These are phyloP conservation scores for Tetradesmus obliquus DNA, from an alignment of 139 green algal species.

Conservation along the genomic window DNA sequence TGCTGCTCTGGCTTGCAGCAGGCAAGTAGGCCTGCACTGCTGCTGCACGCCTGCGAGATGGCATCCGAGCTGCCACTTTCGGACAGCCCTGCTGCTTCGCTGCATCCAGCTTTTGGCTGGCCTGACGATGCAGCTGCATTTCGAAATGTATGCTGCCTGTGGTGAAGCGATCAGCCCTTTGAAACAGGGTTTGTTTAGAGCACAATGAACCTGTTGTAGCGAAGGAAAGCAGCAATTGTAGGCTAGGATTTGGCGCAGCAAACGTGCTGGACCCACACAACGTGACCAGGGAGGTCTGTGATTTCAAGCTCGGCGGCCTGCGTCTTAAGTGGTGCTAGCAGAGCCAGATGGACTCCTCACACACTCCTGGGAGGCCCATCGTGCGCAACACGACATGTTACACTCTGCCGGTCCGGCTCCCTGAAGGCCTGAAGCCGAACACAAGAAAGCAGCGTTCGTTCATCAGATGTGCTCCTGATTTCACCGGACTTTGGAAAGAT, in stretches of 20 bases:
- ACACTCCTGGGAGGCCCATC: not conserved
- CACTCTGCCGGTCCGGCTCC: not conserved
- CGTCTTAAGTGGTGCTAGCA: not conserved
- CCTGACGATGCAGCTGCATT: slow-evolving; percentile 26
- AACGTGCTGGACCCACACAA: not conserved
- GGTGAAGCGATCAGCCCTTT: not conserved
- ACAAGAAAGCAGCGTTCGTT: not conserved
- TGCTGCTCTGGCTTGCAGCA: slow-evolving; percentile 23
- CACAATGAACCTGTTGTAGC: not conserved
- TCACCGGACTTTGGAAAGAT: no score
- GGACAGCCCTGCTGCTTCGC: not conserved
- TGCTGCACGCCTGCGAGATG: not conserved
- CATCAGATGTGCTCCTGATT: not conserved
- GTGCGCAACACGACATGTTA: not conserved
- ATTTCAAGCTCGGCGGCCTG: not conserved
- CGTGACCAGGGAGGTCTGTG: not conserved
- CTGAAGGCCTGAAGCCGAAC: not conserved
- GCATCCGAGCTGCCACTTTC: not conserved
- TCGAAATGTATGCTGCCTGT: not conserved
- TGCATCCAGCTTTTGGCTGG: slow-evolving; percentile 24
- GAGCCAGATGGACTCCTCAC: not conserved
- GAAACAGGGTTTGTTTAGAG: not conserved
- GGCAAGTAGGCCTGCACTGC: slow-evolving; percentile 30
- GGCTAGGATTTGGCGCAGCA: not conserved
- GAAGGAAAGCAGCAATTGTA: not conserved